These are phyloP conservation scores for Russula vinacea DNA, from an alignment of 768 basidiomycete species.

Conservation along the genomic window DNA sequence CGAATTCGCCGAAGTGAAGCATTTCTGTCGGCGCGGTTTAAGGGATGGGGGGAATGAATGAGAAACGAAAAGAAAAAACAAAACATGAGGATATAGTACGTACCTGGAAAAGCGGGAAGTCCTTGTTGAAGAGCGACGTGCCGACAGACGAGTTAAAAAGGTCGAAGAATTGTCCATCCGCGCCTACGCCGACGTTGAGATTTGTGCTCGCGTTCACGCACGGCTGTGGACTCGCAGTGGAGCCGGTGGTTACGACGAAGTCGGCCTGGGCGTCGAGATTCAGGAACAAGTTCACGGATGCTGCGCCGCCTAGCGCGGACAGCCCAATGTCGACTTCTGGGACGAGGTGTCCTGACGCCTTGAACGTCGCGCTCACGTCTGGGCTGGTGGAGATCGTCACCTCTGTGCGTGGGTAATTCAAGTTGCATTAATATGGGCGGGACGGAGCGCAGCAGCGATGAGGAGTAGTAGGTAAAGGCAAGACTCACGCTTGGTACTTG, in stretches of 20 bases:
- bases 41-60: not conserved
- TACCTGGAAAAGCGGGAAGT: conserved; percentile 10
- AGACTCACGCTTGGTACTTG: conserved; percentile 1
- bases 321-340: conserved; percentile 35
- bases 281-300: conserved; percentile 2
- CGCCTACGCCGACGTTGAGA: conserved; percentile 7
- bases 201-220: conserved; percentile 17
- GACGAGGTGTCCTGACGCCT: conserved; percentile 48
- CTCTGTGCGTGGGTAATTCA: not conserved
- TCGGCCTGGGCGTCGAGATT: conserved; percentile 14
- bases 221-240: not conserved
- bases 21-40: not conserved
- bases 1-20: not conserved
- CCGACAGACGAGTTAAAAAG: conserved; percentile 2
- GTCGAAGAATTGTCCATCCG: not conserved
- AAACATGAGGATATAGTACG: not conserved
- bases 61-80: not conserved
- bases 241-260: not conserved
- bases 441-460: not conserved
- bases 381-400: not conserved
- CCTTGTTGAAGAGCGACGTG: conserved; percentile 1
- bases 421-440: not conserved
- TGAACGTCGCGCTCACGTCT: conserved; percentile 30
- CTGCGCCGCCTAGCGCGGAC: conserved; percentile 4
- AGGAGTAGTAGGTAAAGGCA: not conserved